Conservation (phyloP, 768 basidiomycete species). For the Boletus edulis region DNA sequence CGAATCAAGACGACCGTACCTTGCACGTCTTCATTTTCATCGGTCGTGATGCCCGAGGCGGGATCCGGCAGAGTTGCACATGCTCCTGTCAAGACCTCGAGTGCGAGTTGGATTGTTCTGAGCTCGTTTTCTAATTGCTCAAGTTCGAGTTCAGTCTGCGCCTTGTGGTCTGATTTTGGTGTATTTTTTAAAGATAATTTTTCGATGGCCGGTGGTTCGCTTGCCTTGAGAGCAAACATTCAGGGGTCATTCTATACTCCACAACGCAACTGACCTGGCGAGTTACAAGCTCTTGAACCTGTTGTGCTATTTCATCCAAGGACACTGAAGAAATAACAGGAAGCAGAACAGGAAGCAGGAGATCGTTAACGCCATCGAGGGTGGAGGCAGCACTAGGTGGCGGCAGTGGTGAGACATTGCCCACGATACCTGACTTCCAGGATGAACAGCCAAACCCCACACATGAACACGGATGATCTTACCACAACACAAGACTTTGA, state of each 20-base stretch:
- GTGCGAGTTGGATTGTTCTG: conserved; percentile 73
- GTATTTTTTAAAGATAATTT: conserved; percentile 60
- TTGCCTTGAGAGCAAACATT: conserved; percentile 33
- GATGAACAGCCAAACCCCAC: not conserved
- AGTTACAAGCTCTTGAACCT: conserved; percentile 50
- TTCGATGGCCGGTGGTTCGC: conserved; percentile 49
- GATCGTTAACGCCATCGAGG: conserved; percentile 67
- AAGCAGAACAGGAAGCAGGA: conserved; percentile 67
- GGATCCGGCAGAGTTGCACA: conserved; percentile 87
- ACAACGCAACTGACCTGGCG: conserved; percentile 41
- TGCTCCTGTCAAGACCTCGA: conserved; percentile 85
- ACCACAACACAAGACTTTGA: conserved; percentile 76
- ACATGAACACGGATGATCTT: conserved; percentile 14
- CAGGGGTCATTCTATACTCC: not conserved
- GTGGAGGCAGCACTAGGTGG: conserved; percentile 60
- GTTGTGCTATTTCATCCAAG: conserved; percentile 46
- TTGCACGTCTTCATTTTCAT: conserved; percentile 36
- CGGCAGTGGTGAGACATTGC: conserved; percentile 74
- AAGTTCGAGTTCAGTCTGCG: conserved; percentile 64
- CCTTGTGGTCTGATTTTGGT: conserved; percentile 77
- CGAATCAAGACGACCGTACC: conserved; percentile 19
- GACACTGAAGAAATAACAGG: conserved; percentile 63
- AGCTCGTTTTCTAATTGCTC: conserved; percentile 70
- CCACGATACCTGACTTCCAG: conserved; percentile 57
- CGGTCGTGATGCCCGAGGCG: conserved; percentile 39